phyloP scores from a whole-genome alignment of 208 protist species.

The Endotrypanum monterogeii region DNA sequence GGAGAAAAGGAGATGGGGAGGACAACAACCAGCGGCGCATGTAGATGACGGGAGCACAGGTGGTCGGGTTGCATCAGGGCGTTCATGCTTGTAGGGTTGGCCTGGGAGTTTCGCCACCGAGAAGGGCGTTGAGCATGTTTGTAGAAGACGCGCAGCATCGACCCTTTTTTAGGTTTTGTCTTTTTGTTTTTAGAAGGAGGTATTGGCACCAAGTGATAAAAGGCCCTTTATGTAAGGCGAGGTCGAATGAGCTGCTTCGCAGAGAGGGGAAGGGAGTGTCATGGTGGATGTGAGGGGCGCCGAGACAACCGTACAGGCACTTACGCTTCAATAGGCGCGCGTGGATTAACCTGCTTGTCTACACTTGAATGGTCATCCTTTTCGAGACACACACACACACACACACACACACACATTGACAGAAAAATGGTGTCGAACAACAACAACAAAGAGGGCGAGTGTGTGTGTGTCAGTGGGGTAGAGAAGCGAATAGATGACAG shows the following conservation, averaged over 20 bases:
- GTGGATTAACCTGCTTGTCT: background rate
- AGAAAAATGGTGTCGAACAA: background rate
- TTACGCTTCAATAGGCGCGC: background rate
- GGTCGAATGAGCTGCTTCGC: background rate
- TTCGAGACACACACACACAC: background rate
- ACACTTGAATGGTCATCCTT: background rate
- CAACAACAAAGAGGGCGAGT: background rate
- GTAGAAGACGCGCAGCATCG: background rate
- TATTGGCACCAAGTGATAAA: background rate
- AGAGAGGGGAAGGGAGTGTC: background rate
- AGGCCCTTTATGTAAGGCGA: background rate
- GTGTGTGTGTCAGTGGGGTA: no score
- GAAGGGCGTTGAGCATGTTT: background rate
- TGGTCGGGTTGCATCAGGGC: background rate
- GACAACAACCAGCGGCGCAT: background rate
- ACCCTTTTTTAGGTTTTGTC: background rate
- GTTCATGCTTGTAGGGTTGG: background rate
- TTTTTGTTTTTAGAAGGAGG: background rate
- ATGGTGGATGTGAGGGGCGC: background rate
- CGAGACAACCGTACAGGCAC: background rate
- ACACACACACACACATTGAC: background rate
- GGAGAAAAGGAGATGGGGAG: background rate
- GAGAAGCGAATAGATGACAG: no score
- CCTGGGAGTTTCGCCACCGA: background rate
- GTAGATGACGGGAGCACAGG: background rate